phyloP scores from a whole-genome alignment of 768 basidiomycete genomes.

The Leucogyrophana mollusca region DNA sequence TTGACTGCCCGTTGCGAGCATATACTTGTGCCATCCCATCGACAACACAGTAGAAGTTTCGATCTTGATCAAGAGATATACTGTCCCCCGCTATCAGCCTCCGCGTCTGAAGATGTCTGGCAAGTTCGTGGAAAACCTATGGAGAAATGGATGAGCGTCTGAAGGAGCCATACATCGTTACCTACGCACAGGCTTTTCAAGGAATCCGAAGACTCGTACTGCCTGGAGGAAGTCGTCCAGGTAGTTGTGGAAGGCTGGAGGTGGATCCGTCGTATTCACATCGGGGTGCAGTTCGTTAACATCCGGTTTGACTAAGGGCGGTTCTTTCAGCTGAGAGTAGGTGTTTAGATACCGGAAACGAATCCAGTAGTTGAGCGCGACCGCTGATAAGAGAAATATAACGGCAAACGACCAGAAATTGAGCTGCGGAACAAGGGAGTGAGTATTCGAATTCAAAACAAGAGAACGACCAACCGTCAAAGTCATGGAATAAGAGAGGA shows the following conservation, averaged over 20 bases:
- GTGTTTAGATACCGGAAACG: slow-evolving; percentile 78
- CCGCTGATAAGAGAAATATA: slow-evolving; percentile 64
- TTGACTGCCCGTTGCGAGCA: slow-evolving; percentile 62
- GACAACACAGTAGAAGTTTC: slow-evolving; percentile 96
- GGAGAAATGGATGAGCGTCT: neutral
- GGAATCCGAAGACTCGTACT: slow-evolving; percentile 94
- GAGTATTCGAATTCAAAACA: slow-evolving; percentile 2
- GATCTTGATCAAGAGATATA: slow-evolving; percentile 85
- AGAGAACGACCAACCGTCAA: slow-evolving; percentile 57
- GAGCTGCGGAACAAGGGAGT: slow-evolving; percentile 46
- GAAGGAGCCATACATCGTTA: neutral
- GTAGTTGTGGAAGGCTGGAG: slow-evolving; percentile 89
- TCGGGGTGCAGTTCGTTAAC: slow-evolving; percentile 90
- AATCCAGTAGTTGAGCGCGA: slow-evolving; percentile 81
- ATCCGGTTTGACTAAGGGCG: slow-evolving; percentile 78
- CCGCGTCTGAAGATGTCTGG: slow-evolving; percentile 92
- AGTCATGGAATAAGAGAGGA: slow-evolving; percentile 87
- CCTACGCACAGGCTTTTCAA: slow-evolving; percentile 84
- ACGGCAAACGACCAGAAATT: slow-evolving; percentile 90
- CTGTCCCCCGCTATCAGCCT: slow-evolving; percentile 96
- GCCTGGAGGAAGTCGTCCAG: slow-evolving; percentile 97
- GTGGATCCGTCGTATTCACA: slow-evolving; percentile 72
- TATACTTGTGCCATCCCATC: slow-evolving; percentile 97
- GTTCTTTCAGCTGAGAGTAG: slow-evolving; percentile 76
- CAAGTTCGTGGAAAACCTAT: slow-evolving; percentile 95